Conservation (phyloP, 2,329 filamentous ascomycete species). For the Fusarium globosum region DNA sequence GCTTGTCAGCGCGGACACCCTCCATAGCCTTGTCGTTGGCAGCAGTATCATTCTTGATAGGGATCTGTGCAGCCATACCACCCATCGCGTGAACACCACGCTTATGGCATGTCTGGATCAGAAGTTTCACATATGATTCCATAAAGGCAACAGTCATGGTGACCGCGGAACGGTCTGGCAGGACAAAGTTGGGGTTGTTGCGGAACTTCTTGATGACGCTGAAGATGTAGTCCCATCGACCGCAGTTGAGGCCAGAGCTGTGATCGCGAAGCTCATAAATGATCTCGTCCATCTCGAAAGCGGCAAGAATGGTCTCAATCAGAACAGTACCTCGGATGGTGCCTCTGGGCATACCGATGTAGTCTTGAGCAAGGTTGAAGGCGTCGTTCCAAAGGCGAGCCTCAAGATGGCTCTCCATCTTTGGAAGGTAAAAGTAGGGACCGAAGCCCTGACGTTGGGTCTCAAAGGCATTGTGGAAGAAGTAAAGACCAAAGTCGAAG, state of each 20-base stretch:
- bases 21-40: slow-evolving; percentile 97
- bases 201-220: slow-evolving; percentile 99
- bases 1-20: slow-evolving; percentile 91
- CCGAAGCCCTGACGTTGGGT: slow-evolving; percentile 84
- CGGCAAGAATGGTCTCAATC: slow-evolving; percentile 97
- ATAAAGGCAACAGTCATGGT: slow-evolving; percentile 99
- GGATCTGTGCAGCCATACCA: slow-evolving; percentile 98
- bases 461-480: slow-evolving; percentile 97
- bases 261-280: slow-evolving; percentile 99
- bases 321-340: slow-evolving; percentile 95
- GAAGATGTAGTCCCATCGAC: slow-evolving; percentile 99
- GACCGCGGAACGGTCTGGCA: slow-evolving; percentile 89
- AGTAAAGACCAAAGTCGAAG: slow-evolving; percentile 98
- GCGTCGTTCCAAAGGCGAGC: slow-evolving; percentile 98
- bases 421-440: slow-evolving; percentile 97
- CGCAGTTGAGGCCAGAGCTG: slow-evolving; percentile 96
- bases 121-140: slow-evolving; percentile 93
- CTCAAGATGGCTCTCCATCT: slow-evolving; percentile 98
- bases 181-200: slow-evolving; percentile 90
- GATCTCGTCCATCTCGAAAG: slow-evolving; percentile 99
- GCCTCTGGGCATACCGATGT: slow-evolving; percentile 86
- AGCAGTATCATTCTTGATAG: slow-evolving; percentile 92
- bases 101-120: slow-evolving; percentile 98
- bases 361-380: slow-evolving; percentile 96
- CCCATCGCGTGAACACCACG: slow-evolving; percentile 99